phyloP scores from a whole-genome alignment of 2,329 filamentous ascomycete genomes.

The Pseudopyrenochaeta lycopersici region DNA sequence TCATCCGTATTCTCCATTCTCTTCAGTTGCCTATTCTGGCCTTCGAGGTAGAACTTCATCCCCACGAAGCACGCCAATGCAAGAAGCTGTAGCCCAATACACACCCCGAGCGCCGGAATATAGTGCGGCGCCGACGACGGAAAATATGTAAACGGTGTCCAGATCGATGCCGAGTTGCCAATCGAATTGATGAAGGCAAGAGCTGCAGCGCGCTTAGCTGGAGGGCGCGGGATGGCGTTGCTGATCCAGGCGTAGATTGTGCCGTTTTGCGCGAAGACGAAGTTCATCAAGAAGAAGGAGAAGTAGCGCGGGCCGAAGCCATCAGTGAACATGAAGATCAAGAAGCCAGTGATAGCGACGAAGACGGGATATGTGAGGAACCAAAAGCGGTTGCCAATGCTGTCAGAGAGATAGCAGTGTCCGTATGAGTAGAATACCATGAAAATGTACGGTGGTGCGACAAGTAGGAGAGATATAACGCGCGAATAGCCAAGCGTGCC shows the following conservation, averaged over 20 bases:
- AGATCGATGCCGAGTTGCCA: conserved; percentile 63
- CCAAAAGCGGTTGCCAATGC: conserved; percentile 54
- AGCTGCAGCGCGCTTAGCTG: conserved; percentile 64
- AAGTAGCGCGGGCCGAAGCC: conserved; percentile 65
- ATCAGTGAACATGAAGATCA: conserved; percentile 64
- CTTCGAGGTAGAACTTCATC: conserved; percentile 30
- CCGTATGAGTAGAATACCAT: conserved; percentile 59
- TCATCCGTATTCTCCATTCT: conserved; percentile 60
- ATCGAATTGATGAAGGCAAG: conserved; percentile 65
- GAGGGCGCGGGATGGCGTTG: conserved; percentile 60
- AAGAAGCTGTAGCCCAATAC: conserved; percentile 27
- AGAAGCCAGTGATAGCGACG: conserved; percentile 60
- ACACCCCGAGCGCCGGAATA: conserved; percentile 29
- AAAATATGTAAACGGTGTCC: conserved; percentile 53
- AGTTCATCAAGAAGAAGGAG: conserved; percentile 64
- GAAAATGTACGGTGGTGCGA: conserved; percentile 67
- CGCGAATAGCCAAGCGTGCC: conserved; percentile 63
- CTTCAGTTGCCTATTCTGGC: conserved; percentile 61
- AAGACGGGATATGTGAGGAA: conserved; percentile 56
- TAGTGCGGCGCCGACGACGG: conserved; percentile 25
- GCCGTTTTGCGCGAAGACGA: conserved; percentile 65
- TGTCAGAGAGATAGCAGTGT: conserved; percentile 55
- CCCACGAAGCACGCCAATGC: conserved; percentile 22
- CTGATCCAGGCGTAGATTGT: conserved; percentile 67
- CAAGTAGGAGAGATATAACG: conserved; percentile 64